phyloP scores from a whole-genome alignment of 2,329 filamentous ascomycete genomes.

The Didymella sp. region DNA sequence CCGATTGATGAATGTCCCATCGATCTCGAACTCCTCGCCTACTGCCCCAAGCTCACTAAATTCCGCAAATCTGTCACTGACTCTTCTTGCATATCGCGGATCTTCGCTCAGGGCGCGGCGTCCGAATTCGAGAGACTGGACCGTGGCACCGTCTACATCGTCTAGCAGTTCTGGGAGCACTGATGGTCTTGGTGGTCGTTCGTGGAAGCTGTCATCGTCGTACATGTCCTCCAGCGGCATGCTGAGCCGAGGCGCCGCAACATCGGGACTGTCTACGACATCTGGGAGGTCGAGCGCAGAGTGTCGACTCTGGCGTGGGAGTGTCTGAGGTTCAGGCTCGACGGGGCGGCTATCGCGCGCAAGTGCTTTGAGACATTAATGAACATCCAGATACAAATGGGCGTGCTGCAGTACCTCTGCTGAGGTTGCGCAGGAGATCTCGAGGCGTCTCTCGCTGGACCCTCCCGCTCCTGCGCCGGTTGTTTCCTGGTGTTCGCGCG shows the following conservation, averaged over 20 bases:
- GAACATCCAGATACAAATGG: neutral
- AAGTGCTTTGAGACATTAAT: conserved; percentile 50
- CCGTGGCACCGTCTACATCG: conserved; percentile 51
- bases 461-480: conserved; percentile 57
- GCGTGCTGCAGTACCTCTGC: conserved; percentile 53
- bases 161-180: conserved; percentile 45
- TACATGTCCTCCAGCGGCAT: conserved; percentile 54
- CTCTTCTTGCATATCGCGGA: conserved; percentile 53
- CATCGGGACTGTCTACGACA: conserved; percentile 56
- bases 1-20: conserved; percentile 51
- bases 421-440: conserved; percentile 61
- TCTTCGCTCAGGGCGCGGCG: conserved; percentile 50
- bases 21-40: conserved; percentile 49
- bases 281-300: conserved; percentile 53
- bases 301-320: conserved; percentile 36
- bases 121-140: conserved; percentile 59
- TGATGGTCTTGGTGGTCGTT: conserved; percentile 49
- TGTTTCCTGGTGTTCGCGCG: conserved; percentile 59
- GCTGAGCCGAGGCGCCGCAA: conserved; percentile 50
- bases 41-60: conserved; percentile 49
- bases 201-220: conserved; percentile 53
- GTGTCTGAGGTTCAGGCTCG: conserved; percentile 55
- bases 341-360: conserved; percentile 57
- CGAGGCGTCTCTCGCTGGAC: conserved; percentile 63
- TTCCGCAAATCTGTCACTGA: conserved; percentile 61